Base-by-base conservation (phyloP, 2,329 filamentous ascomycete species). In the Coniella vitis region DNA sequence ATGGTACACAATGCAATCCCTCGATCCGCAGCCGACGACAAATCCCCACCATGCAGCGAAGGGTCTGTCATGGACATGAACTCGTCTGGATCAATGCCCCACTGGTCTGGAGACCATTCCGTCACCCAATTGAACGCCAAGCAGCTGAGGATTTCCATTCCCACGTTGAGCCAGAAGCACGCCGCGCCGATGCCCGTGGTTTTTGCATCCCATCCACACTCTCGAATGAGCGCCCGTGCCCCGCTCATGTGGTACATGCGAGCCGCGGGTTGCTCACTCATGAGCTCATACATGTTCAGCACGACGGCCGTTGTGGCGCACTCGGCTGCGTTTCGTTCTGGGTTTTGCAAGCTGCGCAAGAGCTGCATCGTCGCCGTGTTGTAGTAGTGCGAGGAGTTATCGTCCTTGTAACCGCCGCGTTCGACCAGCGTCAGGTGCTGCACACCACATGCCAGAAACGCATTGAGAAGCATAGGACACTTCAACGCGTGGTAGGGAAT, bases 131-230 rank as follows among this genome's bases (percentile, higher is more conserved):
- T 90, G 66, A 89, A 89, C 56, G 88, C 84, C 14, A 96, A 72
- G 63, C 90, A 95, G 55, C 82, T 88, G 22, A 96, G 72, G n/a
- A 96, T 73, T 63, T 97, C 91, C 76, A 95, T 86, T 14, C 85
- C 86, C 14, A 95, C 83, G 58, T 94, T 95, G 34, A 96, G 73
- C 90, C 91, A 96, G 68, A 96, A 96, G 64, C 90, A 96, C 1
- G 90, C 89, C 0, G 83, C 80, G 1, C 89, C 90, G 17, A 95
- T 80, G 0, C 90, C 90, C 1, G 75, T 78, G 32, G 86, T 86
- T 54, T 75, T 80, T 0, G 88, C 88, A 58, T 88, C 85, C 91
- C 91, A 96, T 4, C 83, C 81, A 59, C 90, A 95, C 61, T 95
- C 89, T 53, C 89, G 87, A 59, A 96, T 90, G 43, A 95, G 71